phyloP scores from a whole-genome alignment of 1,284 basidiomycete genomes.

The Chalciporus sp. region DNA sequence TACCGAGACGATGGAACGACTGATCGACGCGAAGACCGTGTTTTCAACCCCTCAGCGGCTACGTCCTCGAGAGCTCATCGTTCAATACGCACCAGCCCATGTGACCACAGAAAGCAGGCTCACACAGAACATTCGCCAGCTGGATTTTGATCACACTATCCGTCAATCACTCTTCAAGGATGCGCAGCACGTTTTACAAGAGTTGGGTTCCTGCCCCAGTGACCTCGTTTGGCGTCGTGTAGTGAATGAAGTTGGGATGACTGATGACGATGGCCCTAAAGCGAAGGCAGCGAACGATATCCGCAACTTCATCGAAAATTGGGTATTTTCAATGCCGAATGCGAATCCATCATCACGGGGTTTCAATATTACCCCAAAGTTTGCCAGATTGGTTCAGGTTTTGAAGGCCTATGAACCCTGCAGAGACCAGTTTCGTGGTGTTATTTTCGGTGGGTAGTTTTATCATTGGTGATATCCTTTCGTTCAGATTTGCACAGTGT shows the following conservation, averaged over 20 bases:
- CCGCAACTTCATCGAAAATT: slow-evolving; percentile 51
- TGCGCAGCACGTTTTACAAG: slow-evolving; percentile 46
- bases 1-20: slow-evolving; percentile 42
- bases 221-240: slow-evolving; percentile 66
- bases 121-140: slow-evolving; percentile 37
- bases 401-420: slow-evolving; percentile 54
- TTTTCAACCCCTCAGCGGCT: slow-evolving; percentile 38
- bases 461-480: slow-evolving; percentile 1
- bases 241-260: slow-evolving; percentile 38
- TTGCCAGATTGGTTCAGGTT: slow-evolving; percentile 57
- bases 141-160: slow-evolving; percentile 42
- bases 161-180: slow-evolving; percentile 45
- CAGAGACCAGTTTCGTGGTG: slow-evolving; percentile 59
- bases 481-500: slow-evolving; percentile 39
- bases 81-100: slow-evolving; percentile 38
- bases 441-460: slow-evolving; percentile 59
- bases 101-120: slow-evolving; percentile 34
- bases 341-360: slow-evolving; percentile 50
- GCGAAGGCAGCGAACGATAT: slow-evolving; percentile 34
- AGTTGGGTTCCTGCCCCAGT: slow-evolving; percentile 64
- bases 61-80: slow-evolving; percentile 38
- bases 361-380: slow-evolving; percentile 69
- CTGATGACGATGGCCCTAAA: slow-evolving; percentile 36
- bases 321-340: slow-evolving; percentile 63
- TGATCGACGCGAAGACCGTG: slow-evolving; percentile 39